phyloP scores from a whole-genome alignment of 305 asterid genomes.

The Fraxinus platypoda region DNA sequence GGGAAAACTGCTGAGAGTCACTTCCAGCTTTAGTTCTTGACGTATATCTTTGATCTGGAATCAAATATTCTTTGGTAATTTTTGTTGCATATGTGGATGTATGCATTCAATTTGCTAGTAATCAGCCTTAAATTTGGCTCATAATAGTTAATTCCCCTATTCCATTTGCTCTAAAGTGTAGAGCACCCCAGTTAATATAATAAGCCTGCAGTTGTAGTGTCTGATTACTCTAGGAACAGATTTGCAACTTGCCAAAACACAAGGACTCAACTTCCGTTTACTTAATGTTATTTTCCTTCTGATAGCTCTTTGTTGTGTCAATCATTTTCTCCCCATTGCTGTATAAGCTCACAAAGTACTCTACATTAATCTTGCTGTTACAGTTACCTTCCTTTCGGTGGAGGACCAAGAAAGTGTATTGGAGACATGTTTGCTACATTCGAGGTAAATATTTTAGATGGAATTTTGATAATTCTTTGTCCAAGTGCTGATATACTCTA shows the following conservation, averaged over 20 bases:
- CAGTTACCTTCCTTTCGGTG: slow-evolving; percentile 98
- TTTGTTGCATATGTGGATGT: not conserved
- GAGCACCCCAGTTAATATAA: not conserved
- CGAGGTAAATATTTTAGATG: slow-evolving; percentile 56
- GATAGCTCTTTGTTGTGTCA: not conserved
- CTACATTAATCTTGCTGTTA: slow-evolving; percentile 23
- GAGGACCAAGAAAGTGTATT: slow-evolving; percentile 97
- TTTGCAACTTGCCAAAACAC: not conserved
- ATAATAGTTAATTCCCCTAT: not conserved
- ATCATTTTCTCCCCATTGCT: not conserved
- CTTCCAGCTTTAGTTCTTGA: not conserved
- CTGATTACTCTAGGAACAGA: not conserved
- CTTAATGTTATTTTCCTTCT: not conserved
- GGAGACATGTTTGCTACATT: slow-evolving; percentile 98
- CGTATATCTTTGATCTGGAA: not conserved
- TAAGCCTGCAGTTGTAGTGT: not conserved
- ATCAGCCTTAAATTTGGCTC: not conserved
- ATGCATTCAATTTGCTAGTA: not conserved
- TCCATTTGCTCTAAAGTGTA: not conserved
- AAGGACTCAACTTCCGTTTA: not conserved
- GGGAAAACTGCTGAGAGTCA: not conserved
- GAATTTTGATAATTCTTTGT: slow-evolving; percentile 3
- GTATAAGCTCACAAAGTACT: slow-evolving; percentile 11
- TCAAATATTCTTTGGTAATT: not conserved
- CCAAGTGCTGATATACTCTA: not conserved